Evolutionary conservation across 495 filamentous ascomycete species (phyloP), one percentile per base, ranked within the genome.

Genomic region (Hypoxylon fuscum): DNA sequence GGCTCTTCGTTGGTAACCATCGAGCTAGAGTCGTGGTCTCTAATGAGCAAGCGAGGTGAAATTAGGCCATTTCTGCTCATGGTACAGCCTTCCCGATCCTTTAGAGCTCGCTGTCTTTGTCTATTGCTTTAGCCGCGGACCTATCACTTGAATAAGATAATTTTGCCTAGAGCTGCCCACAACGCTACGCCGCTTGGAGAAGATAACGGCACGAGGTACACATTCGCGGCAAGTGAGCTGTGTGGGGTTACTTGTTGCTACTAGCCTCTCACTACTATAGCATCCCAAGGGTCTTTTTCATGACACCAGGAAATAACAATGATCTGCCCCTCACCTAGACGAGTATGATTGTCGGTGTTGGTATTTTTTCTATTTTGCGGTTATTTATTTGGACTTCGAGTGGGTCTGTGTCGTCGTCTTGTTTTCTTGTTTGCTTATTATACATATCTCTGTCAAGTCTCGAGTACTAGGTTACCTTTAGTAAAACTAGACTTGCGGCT

Each of bases 161-260:
- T 37, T 41, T 46, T 64, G 53, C 23, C 54, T 54, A 48, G 54
- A 58, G 11, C 59, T 55, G 45, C 40, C 55, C 62, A 59, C 56
- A 55, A 18, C 64, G 48, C 51, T 67, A 67, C 58, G 29, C 53
- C 54, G 23, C 35, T 62, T 67, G 48, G 64, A 56, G 58, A 62
- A 27, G 38, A 66, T 38, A 29, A 53, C 42, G 54, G 61, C 47
- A 58, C 58, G 59, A 43, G 27, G 41, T 45, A 17, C 8, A 17
- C 15, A 57, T 56, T 63, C 53, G 45, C 58, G 64, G 64, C 64
- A 62, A 62, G 58, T 67, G 32, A 59, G 50, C 32, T 32, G 51
- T 61, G 62, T 66, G 62, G 62, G 56, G 56, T 60, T 25, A 43
- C 38, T 22, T 48, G 7, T 23, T 60, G 7, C 18, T 60, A 51